These are phyloP conservation scores for Wakefieldia striispora DNA, from an alignment of 768 basidiomycete genomes.

Conservation along the genomic window DNA sequence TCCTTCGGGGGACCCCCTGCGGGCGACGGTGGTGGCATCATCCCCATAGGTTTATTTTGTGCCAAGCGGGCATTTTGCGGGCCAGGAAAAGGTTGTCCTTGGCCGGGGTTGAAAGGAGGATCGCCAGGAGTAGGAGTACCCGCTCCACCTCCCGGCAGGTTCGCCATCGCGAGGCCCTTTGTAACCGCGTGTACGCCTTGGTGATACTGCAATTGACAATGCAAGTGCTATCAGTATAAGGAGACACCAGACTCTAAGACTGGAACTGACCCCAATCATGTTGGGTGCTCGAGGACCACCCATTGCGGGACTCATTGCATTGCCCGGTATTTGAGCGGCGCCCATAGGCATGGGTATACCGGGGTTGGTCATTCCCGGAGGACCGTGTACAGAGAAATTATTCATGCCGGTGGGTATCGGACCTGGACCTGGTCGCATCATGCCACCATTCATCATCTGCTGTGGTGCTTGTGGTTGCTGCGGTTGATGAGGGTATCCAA, in stretches of 20 bases:
- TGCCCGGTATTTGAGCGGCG: conserved; percentile 27
- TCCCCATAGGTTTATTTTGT: conserved; percentile 39
- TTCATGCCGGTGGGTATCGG: conserved; percentile 36
- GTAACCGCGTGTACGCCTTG: conserved; percentile 38
- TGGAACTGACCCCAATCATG: conserved; percentile 31
- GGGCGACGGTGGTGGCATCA: conserved; percentile 55
- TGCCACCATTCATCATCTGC: conserved; percentile 39
- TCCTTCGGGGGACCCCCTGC: conserved; percentile 33
- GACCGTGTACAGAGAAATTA: conserved; percentile 31
- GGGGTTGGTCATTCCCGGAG: conserved; percentile 30
- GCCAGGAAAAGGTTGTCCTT: conserved; percentile 34
- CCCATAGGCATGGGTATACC: conserved; percentile 35
- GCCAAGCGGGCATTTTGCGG: conserved; percentile 31
- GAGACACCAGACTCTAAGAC: neutral
- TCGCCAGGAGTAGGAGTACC: conserved; percentile 47
- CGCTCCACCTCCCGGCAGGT: conserved; percentile 32
- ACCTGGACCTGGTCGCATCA: conserved; percentile 37
- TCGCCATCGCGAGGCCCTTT: conserved; percentile 32
- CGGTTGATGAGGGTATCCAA: conserved; percentile 33
- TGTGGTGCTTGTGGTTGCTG: conserved; percentile 38
- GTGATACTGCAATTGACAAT: conserved; percentile 34
- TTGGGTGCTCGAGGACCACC: conserved; percentile 26
- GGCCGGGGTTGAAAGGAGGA: conserved; percentile 38
- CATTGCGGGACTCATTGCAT: conserved; percentile 38
- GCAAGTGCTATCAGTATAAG: conserved; percentile 9